Evolutionary conservation across 2,329 filamentous ascomycete genomes (phyloP), one percentile per base, ranked within the genome.

Genomic region (Anthostomella pinea): DNA sequence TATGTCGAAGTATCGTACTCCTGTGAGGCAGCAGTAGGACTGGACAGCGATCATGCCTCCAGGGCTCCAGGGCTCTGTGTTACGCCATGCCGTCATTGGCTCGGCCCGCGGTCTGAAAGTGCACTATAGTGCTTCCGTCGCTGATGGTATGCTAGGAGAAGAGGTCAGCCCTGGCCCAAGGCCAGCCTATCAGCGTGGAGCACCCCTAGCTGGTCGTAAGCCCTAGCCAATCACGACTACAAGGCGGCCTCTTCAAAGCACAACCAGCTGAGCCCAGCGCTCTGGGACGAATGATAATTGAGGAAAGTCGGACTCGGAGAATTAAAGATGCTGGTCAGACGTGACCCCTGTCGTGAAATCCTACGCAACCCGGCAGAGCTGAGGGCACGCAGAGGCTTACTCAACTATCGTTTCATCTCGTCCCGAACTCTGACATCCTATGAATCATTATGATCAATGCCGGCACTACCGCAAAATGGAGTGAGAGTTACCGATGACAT

Each of bases 141-240:
- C 21, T 36, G 35, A 41, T 44, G 25, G 39, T 45, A 22, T 29
- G n/a, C 35, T 39, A 20, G 21, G 33, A 42, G 38, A 38, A 38
- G 33, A 24, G 36, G 35, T 40, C 24, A 37, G 33, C 30, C 38
- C 34, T 21, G 40, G 36, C 11, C 27, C 36, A 31, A 32, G 32
- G 33, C 38, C 38, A 33, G 34, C 47, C 47, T 48, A 48, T 49
- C 27, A 38, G 16, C 8, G 18, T 20, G 9, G 9, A 9, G 17
- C 13, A 33, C 9, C 2, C 8, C 14, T 14, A 23, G 20, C 39
- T 39, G 18, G 35, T 49, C 47, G 47, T 49, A 49, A 43, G 29
- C 14, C 18, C 24, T 17, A 39, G 24, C 47, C 44, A 49, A 48
- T 49, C 38, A 48, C 23, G 16, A 15, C 10, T 2, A 8, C 10